These are phyloP conservation scores for Cytospora chrysosperma DNA, from an alignment of 2,329 filamentous ascomycete genomes.

Conservation along the genomic window DNA sequence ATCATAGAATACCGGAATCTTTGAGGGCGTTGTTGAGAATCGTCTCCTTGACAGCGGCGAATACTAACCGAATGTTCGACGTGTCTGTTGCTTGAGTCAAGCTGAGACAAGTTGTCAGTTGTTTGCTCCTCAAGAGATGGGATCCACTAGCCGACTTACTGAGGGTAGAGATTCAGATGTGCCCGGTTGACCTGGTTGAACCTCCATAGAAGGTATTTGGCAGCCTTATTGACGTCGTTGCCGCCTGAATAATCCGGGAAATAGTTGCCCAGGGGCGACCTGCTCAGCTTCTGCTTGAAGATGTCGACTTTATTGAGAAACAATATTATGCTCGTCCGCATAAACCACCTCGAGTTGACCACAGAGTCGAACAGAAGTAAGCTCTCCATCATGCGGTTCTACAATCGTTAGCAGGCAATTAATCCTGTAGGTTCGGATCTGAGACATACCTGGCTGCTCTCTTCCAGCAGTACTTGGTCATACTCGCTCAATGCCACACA, in stretches of 20 bases:
- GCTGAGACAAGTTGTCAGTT: slow-evolving; percentile 48
- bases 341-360: slow-evolving; percentile 98
- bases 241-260: slow-evolving; percentile 98
- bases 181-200: slow-evolving; percentile 98
- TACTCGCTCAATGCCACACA: slow-evolving; percentile 98
- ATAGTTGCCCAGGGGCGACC: slow-evolving; percentile 89
- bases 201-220: slow-evolving; percentile 95
- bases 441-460: slow-evolving; percentile 83
- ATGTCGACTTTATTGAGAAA: slow-evolving; percentile 99
- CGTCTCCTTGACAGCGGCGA: slow-evolving; percentile 97
- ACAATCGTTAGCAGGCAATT: slow-evolving; percentile 25
- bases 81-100: slow-evolving; percentile 98
- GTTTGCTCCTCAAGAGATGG: background rate
- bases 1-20: slow-evolving; percentile 91
- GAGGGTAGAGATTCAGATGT: slow-evolving; percentile 93
- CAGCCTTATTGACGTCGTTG: slow-evolving; percentile 95
- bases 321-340: slow-evolving; percentile 96
- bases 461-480: slow-evolving; percentile 93
- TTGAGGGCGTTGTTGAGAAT: slow-evolving; percentile 98
- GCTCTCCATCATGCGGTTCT: slow-evolving; percentile 99
- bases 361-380: slow-evolving; percentile 95
- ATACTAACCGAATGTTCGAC: slow-evolving; percentile 95
- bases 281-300: slow-evolving; percentile 89
- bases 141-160: slow-evolving; percentile 60
- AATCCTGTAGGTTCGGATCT: background rate